Base-by-base conservation (phyloP, 164 flowering plant genomes). In the Saururus chinensis region DNA sequence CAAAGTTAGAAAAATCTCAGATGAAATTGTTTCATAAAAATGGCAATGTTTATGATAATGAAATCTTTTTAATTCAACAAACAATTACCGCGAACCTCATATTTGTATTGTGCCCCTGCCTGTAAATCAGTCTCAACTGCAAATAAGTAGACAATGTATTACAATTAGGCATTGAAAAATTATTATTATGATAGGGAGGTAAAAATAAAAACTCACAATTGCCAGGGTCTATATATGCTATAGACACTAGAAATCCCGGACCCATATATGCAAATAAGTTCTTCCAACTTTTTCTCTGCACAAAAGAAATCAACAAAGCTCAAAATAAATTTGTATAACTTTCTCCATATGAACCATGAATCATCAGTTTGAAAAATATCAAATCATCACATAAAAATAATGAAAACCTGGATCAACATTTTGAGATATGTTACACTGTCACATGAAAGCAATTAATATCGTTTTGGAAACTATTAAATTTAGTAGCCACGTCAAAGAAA, bases 221-320 rank as follows among this genome's bases (percentile, higher is more conserved):
- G 70, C 98, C 98, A 53, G 98, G 98, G 74, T 93, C 98, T 57
- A 93, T 86, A 75, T 93, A 93, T 26, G 97, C 98, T 64, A 90
- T 86, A 9, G 92, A 93, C 64, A 93, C 98, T 51, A 93, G 90
- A 74, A 93, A 93, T 16, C 98, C 98, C 20, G 98, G 98, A 48
- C 98, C 98, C 75, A 88, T 68, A 65, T 88, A 93, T 24, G 97
- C 70, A 74, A 89, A 85, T 8, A 89, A 75, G 74, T 86, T 93
- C 62, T 80, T 93, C 97, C 98, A 93, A 77, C 96, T 83, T 74
- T 60, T 78, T 67, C 56, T 79, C 98, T 92, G 86, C 60, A 58
- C n/a, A 58, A 58, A 37, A 24, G 60, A 37, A 19, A 19, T 9
- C 22, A 20, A 10, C 22, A 58, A 58, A 58, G 9, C 22, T 25